Evolutionary conservation across 2,329 filamentous ascomycete genomes (phyloP).

Genomic region (Aspergillus flavus): DNA sequence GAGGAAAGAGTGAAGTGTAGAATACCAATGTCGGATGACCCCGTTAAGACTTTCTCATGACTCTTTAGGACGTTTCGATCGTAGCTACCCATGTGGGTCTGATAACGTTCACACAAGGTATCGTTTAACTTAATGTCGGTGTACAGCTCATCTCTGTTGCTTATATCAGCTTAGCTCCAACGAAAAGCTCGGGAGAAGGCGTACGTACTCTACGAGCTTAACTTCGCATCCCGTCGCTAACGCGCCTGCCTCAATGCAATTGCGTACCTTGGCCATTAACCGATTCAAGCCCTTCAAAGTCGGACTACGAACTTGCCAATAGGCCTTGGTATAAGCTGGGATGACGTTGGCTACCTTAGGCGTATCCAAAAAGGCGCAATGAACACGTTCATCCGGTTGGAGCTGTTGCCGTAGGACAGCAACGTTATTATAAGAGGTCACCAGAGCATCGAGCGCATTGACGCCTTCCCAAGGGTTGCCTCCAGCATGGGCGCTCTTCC

Average conservation of each 20-base stretch:
- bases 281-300: slow-evolving; percentile 43
- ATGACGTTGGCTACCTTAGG: slow-evolving; percentile 61
- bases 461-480: slow-evolving; percentile 61
- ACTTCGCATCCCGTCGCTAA: slow-evolving; percentile 39
- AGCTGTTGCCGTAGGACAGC: slow-evolving; percentile 60
- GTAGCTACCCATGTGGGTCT: slow-evolving; percentile 47
- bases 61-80: slow-evolving; percentile 42
- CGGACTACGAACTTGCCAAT: slow-evolving; percentile 51
- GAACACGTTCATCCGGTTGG: slow-evolving; percentile 55
- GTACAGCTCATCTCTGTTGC: slow-evolving; percentile 37
- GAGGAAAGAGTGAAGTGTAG: neutral
- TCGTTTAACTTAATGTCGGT: slow-evolving; percentile 51
- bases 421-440: slow-evolving; percentile 51
- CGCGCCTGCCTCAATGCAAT: slow-evolving; percentile 41
- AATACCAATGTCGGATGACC: slow-evolving; percentile 52
- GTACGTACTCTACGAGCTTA: slow-evolving; percentile 33
- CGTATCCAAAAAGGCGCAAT: slow-evolving; percentile 57
- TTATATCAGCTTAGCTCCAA: neutral
- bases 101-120: slow-evolving; percentile 48
- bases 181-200: no score
- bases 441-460: slow-evolving; percentile 61
- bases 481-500: slow-evolving; percentile 59
- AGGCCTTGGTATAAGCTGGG: slow-evolving; percentile 52
- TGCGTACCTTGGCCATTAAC: slow-evolving; percentile 31
- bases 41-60: slow-evolving; percentile 43